phyloP scores from a whole-genome alignment of 2,329 filamentous ascomycete genomes.

The Juglanconis oblonga region DNA sequence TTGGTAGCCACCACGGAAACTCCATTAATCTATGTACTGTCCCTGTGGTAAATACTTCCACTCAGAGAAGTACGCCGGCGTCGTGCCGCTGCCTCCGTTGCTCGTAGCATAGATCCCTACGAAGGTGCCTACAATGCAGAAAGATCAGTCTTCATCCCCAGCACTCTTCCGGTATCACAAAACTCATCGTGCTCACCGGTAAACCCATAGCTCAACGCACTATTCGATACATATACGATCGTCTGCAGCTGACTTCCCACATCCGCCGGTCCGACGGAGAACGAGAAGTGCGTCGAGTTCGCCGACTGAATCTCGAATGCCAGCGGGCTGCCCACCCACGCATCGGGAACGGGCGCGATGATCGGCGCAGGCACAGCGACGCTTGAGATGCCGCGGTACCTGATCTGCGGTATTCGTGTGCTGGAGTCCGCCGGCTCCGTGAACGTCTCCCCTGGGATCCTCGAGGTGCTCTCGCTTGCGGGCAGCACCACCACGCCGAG shows the following conservation, averaged over 20 bases:
- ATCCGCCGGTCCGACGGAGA: constrained; percentile 34
- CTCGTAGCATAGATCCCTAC: constrained; percentile 51
- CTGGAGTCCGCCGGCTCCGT: constrained; percentile 11
- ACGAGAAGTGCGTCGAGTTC: constrained; percentile 44
- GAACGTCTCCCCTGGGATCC: constrained; percentile 20
- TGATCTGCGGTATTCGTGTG: constrained; percentile 36
- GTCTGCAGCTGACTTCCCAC: constrained; percentile 30
- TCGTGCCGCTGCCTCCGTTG: constrained; percentile 43
- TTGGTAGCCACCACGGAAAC: neutral
- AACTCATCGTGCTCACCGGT: constrained; percentile 30
- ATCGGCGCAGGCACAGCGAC: constrained; percentile 35
- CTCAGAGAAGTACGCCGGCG: constrained; percentile 43
- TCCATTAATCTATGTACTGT: constrained; percentile 31
- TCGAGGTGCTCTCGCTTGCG: constrained; percentile 23
- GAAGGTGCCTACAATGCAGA: constrained; percentile 36
- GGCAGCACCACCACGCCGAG: constrained; percentile 39
- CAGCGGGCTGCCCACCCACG: constrained; percentile 34
- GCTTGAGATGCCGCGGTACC: constrained; percentile 43
- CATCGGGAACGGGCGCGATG: constrained; percentile 35
- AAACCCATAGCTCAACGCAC: constrained; percentile 37
- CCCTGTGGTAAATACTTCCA: constrained; percentile 44
- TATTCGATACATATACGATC: constrained; percentile 32
- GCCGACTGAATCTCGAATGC: constrained; percentile 39
- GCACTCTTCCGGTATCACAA: neutral
- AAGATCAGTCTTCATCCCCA: neutral